Base-by-base conservation (phyloP, 2,329 filamentous ascomycete genomes). In the Curvularia sp. region DNA sequence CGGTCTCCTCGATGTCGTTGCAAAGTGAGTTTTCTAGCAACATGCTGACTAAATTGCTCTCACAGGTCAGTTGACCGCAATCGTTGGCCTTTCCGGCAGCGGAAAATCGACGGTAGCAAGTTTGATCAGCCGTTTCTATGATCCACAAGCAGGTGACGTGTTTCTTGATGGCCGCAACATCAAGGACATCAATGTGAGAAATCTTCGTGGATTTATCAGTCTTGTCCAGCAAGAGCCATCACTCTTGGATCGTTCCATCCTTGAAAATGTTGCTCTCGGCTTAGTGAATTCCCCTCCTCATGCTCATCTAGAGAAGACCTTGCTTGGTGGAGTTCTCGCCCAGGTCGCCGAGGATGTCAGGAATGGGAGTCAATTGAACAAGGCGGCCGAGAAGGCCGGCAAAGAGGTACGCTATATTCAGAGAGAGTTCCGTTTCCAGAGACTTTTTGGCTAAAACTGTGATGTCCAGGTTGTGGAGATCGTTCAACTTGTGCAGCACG, bases 141-240 rank as follows among this genome's bases (percentile, higher is more conserved):
- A 81, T 53, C 76, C 78, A 2, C 62, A 67, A n/a, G 68, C 73
- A 18, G 67, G 95, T 6, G 88, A 88, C 43, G 43, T 74, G 39
- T 91, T 86, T 57, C 82, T 81, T 5, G 78, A 81, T 41, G 92
- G 89, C 57, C 63, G 69, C 7, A 72, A 79, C 52, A 58, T 81
- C 35, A 72, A 68, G 15, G 66, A 75, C 8, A 62, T 80, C 18
- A 79, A 80, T 48, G 65, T 79, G 5, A 70, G 71, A 24, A 66
- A 66, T 18, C 59, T 79, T 10, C 62, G 79, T 51, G 74, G 77
- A 5, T 71, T 70, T 53, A 76, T 79, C 46, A 73, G 75, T 42
- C 66, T 78, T 1, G 83, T 85, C 2, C 82, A 83, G 44, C 83
- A 85, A 63, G 82, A 85, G 49, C 81, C 83, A 1, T 79, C 79